Evolutionary conservation across 2,329 filamentous ascomycete species (phyloP), one percentile per base, ranked within the genome.

Genomic region (Cordyceps cicadae): DNA sequence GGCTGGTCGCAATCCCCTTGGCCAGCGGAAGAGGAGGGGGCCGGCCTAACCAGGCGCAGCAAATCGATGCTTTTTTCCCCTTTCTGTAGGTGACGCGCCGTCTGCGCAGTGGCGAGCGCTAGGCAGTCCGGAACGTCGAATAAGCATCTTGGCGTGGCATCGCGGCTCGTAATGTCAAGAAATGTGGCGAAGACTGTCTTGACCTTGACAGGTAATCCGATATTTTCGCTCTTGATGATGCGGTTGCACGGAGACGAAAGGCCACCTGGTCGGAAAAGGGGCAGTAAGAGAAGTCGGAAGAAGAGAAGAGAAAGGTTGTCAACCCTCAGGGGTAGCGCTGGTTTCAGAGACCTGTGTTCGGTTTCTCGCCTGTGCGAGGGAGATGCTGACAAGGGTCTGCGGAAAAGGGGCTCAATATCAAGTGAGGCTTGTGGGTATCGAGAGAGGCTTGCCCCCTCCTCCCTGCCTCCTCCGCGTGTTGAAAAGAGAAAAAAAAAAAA

Each of bases 401-500:
- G 48, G 58, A 49, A 39, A 50, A 41, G 53, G 64, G 59, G 64
- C 57, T 63, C 63, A 67, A 69, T 67, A 67, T 68, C 63, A 66
- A 56, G 63, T 59, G 59, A 62, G 66, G 64, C 59, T 60, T 60
- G 63, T 65, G 63, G 64, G 61, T 62, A 62, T 53, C 59, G 24
- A 41, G 50, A 60, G 50, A 60, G 12, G 19, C 11, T 45, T 12
- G 9, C 26, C 56, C 37, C 37, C 24, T 24, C 24, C 46, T 34
- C 24, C 48, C 56, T 59, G 37, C 43, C 34, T 34, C 24, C 34
- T 34, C 24, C 34, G 48, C 45, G 37, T 24, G 26, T n/a, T 17
- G 17, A 57, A 43, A 45, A n/a, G 32, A 59, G 48, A 60, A 54
- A 48, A 19, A 34, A 48, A 29, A 45, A 54, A 54, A 54, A 54